Percentiles rank a stretch among this genome's conserved stretches.
Evolutionary conservation across 139 green algal genomes (phyloP).

Genomic region (Chlamydomonas asymmetrica): DNA sequence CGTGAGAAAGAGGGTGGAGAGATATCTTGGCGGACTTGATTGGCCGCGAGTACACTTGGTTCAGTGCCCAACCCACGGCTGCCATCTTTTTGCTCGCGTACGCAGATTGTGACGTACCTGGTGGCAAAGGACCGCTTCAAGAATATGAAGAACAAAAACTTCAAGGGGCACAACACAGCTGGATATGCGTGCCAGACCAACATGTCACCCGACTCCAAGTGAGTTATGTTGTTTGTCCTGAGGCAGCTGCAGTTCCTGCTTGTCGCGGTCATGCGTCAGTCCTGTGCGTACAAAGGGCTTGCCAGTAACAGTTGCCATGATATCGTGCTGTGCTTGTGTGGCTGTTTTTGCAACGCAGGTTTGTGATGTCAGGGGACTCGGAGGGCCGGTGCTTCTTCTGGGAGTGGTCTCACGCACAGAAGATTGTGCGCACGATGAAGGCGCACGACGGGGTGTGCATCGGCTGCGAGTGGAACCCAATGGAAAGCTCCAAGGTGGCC

Average conservation of each 20-base stretch:
- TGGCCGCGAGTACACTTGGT: neutral
- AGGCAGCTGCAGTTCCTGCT: neutral
- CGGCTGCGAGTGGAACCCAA: constrained; percentile 89
- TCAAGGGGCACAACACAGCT: constrained; percentile 89
- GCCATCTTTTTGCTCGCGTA: neutral
- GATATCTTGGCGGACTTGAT: no score
- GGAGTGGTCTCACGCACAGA: constrained; percentile 91
- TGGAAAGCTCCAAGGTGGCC: constrained; percentile 90
- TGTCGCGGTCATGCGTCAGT: neutral
- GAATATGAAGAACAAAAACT: constrained; percentile 94
- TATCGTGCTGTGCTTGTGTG: neutral
- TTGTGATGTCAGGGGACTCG: constrained; percentile 87
- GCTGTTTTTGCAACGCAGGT: constrained; percentile 39
- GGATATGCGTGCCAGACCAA: constrained; percentile 88
- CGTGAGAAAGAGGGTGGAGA: no score
- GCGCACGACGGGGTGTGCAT: constrained; percentile 95
- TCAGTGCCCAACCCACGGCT: neutral
- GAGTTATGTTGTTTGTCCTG: constrained; percentile 3
- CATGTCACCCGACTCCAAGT: constrained; percentile 44
- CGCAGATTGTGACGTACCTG: constrained; percentile 92
- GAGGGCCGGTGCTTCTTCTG: constrained; percentile 93
- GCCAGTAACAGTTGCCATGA: no score
- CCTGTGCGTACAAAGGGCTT: neutral
- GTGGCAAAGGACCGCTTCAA: constrained; percentile 86
- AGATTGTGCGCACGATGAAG: constrained; percentile 75